Evolutionary conservation across 495 filamentous ascomycete species (phyloP).

Genomic region (Chaetomium tenue): DNA sequence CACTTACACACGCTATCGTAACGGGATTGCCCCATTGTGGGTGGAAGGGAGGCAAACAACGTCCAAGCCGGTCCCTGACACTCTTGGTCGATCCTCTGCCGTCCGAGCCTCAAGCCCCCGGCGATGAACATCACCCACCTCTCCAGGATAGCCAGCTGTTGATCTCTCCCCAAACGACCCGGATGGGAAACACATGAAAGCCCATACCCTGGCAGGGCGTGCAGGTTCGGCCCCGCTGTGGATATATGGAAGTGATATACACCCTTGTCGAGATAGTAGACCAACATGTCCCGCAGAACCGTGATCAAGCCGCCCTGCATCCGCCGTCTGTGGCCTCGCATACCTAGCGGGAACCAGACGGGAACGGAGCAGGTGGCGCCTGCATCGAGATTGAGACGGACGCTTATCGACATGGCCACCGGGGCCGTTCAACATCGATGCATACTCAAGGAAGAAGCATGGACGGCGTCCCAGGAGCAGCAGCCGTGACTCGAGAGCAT

Average conservation of each 20-base stretch:
- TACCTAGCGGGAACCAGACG: neutral
- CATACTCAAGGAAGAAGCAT: neutral
- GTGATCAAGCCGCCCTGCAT: slow-evolving; percentile 16
- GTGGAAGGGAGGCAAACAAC: too few species aligned
- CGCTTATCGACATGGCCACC: neutral
- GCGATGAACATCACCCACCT: neutral
- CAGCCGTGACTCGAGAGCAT: neutral
- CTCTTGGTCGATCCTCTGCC: too few species aligned
- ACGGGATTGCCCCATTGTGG: too few species aligned
- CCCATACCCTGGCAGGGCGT: neutral
- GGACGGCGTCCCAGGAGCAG: neutral
- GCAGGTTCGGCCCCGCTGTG: neutral
- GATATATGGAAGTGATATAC: slow-evolving; percentile 1
- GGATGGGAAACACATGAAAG: neutral
- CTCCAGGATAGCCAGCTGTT: neutral
- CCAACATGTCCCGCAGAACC: neutral
- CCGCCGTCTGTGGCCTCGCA: neutral
- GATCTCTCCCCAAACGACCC: neutral
- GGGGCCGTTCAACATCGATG: neutral
- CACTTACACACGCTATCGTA: neutral
- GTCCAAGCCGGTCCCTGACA: too few species aligned
- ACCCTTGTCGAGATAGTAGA: neutral
- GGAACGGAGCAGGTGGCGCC: slow-evolving; percentile 11
- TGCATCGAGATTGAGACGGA: neutral
- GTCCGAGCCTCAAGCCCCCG: too few species aligned